A percentile compares a stretch with the other conserved stretches of the same genome.
These are phyloP conservation scores for Vanrija sp. DNA, from an alignment of 1,284 basidiomycete species.

Conservation along the genomic window DNA sequence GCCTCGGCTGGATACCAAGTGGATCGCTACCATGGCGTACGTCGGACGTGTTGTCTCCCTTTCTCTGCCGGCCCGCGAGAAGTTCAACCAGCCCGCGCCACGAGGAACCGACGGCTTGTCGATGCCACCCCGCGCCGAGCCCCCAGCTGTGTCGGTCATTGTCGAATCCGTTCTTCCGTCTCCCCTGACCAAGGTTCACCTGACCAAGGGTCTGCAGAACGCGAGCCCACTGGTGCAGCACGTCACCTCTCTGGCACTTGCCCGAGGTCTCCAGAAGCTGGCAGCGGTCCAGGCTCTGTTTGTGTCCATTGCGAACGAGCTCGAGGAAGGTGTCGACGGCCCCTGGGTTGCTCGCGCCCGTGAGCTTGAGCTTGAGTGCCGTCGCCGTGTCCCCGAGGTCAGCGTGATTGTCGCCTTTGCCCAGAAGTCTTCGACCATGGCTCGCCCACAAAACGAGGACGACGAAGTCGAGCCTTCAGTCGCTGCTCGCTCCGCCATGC, in stretches of 20 bases:
- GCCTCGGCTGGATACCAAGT: conserved; percentile 78
- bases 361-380: conserved; percentile 71
- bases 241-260: conserved; percentile 68
- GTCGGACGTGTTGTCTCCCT: conserved; percentile 72
- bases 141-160: conserved; percentile 65
- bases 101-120: conserved; percentile 31
- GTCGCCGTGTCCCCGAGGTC: conserved; percentile 74
- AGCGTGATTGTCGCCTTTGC: conserved; percentile 75
- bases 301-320: conserved; percentile 53
- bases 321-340: conserved; percentile 58
- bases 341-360: conserved; percentile 62
- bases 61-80: conserved; percentile 60
- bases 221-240: conserved; percentile 74
- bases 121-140: conserved; percentile 59
- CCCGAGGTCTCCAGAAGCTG: conserved; percentile 69
- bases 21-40: conserved; percentile 83
- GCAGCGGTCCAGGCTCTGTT: conserved; percentile 58
- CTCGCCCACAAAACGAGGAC: conserved; percentile 38
- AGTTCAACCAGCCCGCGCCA: conserved; percentile 53
- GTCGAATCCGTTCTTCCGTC: conserved; percentile 74
- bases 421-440: conserved; percentile 53
- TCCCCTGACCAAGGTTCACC: conserved; percentile 62
- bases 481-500: conserved; percentile 53
- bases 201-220: conserved; percentile 74
- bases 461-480: conserved; percentile 42